These are phyloP conservation scores for Ganoderma resinaceum DNA, from an alignment of 1,284 basidiomycete genomes.

Conservation along the genomic window DNA sequence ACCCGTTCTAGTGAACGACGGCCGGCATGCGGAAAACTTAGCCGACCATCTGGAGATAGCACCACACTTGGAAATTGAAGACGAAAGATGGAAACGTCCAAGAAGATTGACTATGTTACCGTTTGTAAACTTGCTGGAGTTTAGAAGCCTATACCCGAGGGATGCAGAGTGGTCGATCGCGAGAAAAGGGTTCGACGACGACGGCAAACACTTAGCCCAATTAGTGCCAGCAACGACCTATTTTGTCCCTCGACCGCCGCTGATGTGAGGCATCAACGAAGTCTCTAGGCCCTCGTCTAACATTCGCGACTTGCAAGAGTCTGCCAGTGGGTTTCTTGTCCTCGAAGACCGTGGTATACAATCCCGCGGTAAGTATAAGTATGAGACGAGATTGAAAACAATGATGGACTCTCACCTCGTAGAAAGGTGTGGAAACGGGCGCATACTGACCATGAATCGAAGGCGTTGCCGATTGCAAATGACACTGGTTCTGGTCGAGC, in stretches of 20 bases:
- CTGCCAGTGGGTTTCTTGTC: neutral
- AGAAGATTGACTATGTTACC: neutral
- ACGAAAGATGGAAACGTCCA: neutral
- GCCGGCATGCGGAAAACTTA: neutral
- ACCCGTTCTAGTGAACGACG: neutral
- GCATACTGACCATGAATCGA: no score
- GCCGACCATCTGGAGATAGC: neutral
- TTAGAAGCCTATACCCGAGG: neutral
- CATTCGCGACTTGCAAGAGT: no score
- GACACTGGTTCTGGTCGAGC: no score
- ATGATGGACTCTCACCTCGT: neutral
- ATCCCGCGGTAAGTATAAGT: neutral
- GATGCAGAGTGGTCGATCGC: neutral
- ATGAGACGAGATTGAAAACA: neutral
- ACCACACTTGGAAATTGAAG: neutral
- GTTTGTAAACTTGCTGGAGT: neutral
- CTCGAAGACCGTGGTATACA: neutral
- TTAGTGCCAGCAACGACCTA: neutral
- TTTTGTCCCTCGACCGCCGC: neutral
- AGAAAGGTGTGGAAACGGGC: no score
- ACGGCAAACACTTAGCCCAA: neutral
- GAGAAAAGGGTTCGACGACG: neutral
- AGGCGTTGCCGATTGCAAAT: neutral
- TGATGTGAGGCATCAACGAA: neutral
- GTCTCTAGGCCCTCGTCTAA: no score